Conservation (phyloP, 495 filamentous ascomycete species). For the Viridothelium virens region DNA sequence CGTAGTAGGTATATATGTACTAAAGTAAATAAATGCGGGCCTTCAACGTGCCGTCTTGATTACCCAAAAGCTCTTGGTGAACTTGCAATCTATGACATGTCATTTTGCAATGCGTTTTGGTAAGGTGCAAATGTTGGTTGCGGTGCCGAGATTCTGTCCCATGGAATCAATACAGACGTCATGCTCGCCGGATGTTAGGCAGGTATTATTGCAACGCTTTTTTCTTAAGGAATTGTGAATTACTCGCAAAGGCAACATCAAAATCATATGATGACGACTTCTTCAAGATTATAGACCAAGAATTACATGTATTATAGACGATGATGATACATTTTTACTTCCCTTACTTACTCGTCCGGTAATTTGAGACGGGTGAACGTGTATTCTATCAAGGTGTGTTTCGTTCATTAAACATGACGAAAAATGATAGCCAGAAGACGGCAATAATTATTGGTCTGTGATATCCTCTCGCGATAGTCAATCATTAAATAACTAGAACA, state of each 20-base stretch:
- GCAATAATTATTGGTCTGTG: slow-evolving; percentile 26
- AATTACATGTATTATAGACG: background rate
- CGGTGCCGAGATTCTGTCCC: background rate
- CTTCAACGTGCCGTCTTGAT: too few species aligned
- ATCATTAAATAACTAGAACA: slow-evolving; percentile 4
- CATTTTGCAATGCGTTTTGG: too few species aligned
- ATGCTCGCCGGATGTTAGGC: background rate
- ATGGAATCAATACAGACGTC: background rate
- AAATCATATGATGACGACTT: too few species aligned
- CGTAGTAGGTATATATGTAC: too few species aligned
- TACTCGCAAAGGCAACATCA: too few species aligned
- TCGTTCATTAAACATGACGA: slow-evolving; percentile 14
- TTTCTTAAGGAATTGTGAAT: too few species aligned
- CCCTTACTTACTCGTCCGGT: background rate
- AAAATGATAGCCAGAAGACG: slow-evolving; percentile 23
- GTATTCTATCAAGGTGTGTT: background rate
- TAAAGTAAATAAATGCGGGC: too few species aligned
- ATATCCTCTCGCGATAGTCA: background rate
- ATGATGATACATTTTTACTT: background rate
- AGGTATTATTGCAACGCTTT: too few species aligned
- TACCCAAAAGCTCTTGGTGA: too few species aligned
- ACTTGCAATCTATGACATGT: too few species aligned
- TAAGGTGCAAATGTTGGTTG: too few species aligned
- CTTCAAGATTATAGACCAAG: too few species aligned
- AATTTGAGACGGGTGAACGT: background rate